phyloP scores from a whole-genome alignment of 305 asterid genomes.

The Fraxinus paxiana region DNA sequence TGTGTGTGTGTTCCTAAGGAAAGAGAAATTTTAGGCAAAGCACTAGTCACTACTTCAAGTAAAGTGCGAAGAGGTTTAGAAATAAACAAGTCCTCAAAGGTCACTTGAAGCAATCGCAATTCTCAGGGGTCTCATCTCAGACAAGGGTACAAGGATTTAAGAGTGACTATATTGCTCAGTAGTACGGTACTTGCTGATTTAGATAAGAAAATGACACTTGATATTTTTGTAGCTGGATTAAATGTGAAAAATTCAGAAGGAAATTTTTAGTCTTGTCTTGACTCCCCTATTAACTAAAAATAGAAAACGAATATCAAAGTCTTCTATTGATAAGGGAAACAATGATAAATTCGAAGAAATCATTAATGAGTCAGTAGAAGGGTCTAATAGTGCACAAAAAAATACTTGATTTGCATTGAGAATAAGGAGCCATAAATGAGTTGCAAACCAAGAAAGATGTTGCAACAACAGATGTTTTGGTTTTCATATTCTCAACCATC shows the following conservation, averaged over 20 bases:
- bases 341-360: background rate
- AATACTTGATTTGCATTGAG: background rate
- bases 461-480: background rate
- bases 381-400: background rate
- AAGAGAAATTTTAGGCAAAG: background rate
- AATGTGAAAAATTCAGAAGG: background rate
- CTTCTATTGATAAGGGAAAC: background rate
- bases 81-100: background rate
- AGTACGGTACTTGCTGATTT: background rate
- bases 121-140: background rate
- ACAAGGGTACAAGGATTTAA: background rate
- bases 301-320: background rate
- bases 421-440: background rate
- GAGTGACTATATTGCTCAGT: background rate
- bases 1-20: background rate
- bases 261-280: background rate
- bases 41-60: background rate
- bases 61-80: background rate
- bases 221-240: background rate
- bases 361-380: background rate
- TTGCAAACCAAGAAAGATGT: background rate
- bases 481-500: background rate
- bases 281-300: background rate
- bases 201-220: background rate
- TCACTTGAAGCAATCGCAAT: background rate